Evolutionary conservation across 176 grass and related monocot genomes (phyloP).

Genomic region (Avena insularis): DNA sequence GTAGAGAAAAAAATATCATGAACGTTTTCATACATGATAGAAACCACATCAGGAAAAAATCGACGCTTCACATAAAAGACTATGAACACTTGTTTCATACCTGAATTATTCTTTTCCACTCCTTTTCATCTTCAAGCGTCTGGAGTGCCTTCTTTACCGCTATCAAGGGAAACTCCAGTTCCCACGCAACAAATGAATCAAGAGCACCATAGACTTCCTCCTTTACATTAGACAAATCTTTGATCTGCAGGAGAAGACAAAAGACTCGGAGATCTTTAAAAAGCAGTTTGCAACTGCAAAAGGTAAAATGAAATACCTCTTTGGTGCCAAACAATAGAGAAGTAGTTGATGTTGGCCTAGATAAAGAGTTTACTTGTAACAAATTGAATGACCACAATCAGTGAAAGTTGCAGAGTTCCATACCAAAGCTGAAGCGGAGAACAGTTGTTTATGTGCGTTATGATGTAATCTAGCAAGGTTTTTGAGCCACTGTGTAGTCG

Average conservation of each 20-base stretch:
- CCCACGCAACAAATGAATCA: conserved; percentile 98
- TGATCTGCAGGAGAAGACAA: conserved; percentile 57
- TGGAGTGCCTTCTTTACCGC: conserved; percentile 93
- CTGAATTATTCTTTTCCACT: conserved; percentile 99
- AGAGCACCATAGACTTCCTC: conserved; percentile 95
- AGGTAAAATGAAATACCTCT: neutral
- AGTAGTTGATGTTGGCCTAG: neutral
- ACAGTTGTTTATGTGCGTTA: neutral
- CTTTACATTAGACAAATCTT: conserved; percentile 92
- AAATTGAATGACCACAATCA: neutral
- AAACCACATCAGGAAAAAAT: neutral
- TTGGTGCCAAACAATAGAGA: neutral
- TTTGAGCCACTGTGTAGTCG: no score
- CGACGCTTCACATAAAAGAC: neutral
- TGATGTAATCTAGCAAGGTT: neutral
- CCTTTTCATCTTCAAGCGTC: conserved; percentile 83
- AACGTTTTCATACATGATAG: conserved; percentile 12
- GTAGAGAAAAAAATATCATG: neutral
- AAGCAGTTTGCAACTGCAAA: neutral
- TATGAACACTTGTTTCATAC: conserved; percentile 41
- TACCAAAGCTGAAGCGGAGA: neutral
- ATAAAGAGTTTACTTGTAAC: no score
- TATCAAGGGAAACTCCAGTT: conserved; percentile 96
- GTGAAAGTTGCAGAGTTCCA: neutral
- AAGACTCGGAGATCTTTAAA: neutral